Percentiles rank a stretch among this genome's conserved stretches.
These are phyloP conservation scores for Lodderomyces orthopsilosis DNA, from an alignment of 1,139 yeast genomes.

Conservation along the genomic window DNA sequence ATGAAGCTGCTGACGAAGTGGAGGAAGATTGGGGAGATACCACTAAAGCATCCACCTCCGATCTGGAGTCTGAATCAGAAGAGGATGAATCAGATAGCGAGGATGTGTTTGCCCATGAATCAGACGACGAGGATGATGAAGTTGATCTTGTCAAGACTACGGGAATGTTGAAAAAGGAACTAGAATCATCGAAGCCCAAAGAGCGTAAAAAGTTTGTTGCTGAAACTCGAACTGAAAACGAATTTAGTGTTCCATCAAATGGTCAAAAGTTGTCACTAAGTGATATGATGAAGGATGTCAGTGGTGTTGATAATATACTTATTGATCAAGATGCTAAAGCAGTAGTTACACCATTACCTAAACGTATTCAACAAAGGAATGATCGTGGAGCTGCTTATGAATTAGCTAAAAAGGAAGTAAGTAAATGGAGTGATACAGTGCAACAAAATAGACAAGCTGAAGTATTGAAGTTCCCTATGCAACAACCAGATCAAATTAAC, in stretches of 20 bases:
- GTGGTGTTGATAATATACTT: slow-evolving; percentile 39
- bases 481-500: slow-evolving; percentile 37
- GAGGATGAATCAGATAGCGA: slow-evolving; percentile 16
- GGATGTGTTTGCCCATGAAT: slow-evolving; percentile 5
- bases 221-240: slow-evolving; percentile 66
- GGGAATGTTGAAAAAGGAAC: slow-evolving; percentile 25
- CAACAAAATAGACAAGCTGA: slow-evolving; percentile 80
- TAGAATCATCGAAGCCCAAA: slow-evolving; percentile 29
- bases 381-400: slow-evolving; percentile 92
- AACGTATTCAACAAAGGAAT: slow-evolving; percentile 77
- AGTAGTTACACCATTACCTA: slow-evolving; percentile 79
- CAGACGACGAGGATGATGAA: slow-evolving; percentile 20
- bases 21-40: slow-evolving; percentile 7
- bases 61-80: slow-evolving; percentile 7
- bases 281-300: slow-evolving; percentile 70
- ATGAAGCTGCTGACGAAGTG: slow-evolving; percentile 14
- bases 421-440: slow-evolving; percentile 85
- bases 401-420: slow-evolving; percentile 79
- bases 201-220: slow-evolving; percentile 43
- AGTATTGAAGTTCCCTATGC: slow-evolving; percentile 71
- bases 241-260: slow-evolving; percentile 62
- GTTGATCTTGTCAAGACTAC: slow-evolving; percentile 37
- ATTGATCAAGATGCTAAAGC: slow-evolving; percentile 49
- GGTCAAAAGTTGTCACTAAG: slow-evolving; percentile 60
- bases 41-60: slow-evolving; percentile 7